Base-by-base conservation (phyloP, 2,329 filamentous ascomycete species). In the Cylindrodendrum hubeiense region DNA sequence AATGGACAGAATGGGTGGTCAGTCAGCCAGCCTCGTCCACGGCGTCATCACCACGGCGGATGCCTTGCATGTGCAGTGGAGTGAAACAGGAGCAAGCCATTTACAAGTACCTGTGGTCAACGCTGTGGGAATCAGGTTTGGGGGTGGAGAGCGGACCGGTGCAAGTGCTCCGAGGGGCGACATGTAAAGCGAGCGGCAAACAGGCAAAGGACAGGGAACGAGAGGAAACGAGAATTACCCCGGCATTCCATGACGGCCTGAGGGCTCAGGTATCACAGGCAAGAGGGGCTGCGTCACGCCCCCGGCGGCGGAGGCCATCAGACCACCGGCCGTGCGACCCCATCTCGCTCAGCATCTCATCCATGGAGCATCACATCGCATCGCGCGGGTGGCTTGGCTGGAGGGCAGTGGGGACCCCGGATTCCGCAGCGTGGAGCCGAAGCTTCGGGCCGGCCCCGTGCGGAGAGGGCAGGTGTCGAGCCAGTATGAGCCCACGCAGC, bases 401-500 rank as follows among this genome's bases (percentile, higher is more conserved):
- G n/a, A n/a, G n/a, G 17, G n/a, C 37, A 39, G 47, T 33, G 47
- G 47, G 28, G 47, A 50, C 67, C 69, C 69, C 69, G 67, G 69
- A 70, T 56, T 71, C 19, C 5, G n/a, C 47, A 17, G 46, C 19
- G 43, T 67, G 69, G 69, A 71, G 54, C 69, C 71, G 69, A 69
- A 70, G 47, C 52, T 60, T 64, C 67, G 69, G 68, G 54, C 54
- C 49, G 39, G 19, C 37, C 47, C 37, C 41, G 51, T 47, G 49
- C 50, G 56, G 49, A 50, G 24, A 41, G n/a, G 41, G 43, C 30
- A n/a, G n/a, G n/a, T n/a, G n/a, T n/a, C n/a, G 53, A 60, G 63
- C 54, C 39, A 56, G 60, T 60, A 66, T 67, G n/a, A 19, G 22
- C 30, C 17, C 9, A 13, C 10, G 33, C 33, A 34, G 33, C 33